Evolutionary conservation across 176 grass and related monocot genomes (phyloP).

Genomic region (Puccinellia tenuiflora): DNA sequence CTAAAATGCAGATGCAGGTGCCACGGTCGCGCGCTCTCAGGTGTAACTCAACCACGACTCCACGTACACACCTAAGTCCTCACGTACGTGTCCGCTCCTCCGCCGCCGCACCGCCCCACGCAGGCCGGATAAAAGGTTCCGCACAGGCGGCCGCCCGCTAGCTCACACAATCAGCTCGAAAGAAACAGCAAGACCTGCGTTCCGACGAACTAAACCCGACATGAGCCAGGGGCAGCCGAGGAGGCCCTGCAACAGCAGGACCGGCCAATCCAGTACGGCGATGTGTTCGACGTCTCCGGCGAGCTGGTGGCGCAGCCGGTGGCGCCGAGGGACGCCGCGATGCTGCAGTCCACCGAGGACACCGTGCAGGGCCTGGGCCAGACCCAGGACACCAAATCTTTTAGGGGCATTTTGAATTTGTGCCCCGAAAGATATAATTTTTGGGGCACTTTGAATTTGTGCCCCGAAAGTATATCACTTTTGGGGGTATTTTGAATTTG

Average conservation of each 20-base stretch:
- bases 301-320: constrained; percentile 33
- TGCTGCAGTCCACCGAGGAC: constrained; percentile 60
- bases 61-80: neutral
- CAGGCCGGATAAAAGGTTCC: neutral
- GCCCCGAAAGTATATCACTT: too few species aligned
- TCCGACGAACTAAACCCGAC: neutral
- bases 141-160: neutral
- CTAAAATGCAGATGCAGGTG: too few species aligned
- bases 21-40: too few species aligned
- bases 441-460: too few species aligned
- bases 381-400: too few species aligned
- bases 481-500: too few species aligned
- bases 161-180: neutral
- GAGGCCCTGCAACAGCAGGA: neutral
- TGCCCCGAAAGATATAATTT: too few species aligned
- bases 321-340: constrained; percentile 48
- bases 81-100: neutral
- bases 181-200: neutral
- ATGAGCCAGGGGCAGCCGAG: constrained; percentile 69
- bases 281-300: constrained; percentile 50
- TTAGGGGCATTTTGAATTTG: too few species aligned
- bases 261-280: constrained; percentile 43
- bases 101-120: neutral
- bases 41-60: neutral
- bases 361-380: constrained; percentile 36